Evolutionary conservation across 2,329 filamentous ascomycete species (phyloP).

Genomic region (Xylariaceae sp.): DNA sequence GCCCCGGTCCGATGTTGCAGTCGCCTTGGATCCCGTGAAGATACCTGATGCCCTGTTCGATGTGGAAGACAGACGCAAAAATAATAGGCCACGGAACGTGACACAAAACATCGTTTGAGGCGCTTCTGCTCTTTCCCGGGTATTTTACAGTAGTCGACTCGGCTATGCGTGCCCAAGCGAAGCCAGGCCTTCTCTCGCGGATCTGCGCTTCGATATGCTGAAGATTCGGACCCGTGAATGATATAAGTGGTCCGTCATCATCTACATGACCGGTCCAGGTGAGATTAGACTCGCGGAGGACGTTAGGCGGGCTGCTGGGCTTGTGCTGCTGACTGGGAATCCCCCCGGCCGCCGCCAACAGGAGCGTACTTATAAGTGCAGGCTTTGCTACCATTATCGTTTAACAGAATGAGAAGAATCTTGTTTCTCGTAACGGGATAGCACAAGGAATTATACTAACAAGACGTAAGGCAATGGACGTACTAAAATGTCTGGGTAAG

Average conservation of each 20-base stretch:
- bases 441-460: too few relatives aligned
- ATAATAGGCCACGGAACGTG: constrained; percentile 11
- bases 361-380: neutral
- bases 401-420: neutral
- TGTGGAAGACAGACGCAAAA: constrained; percentile 27
- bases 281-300: constrained; percentile 1
- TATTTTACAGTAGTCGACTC: neutral
- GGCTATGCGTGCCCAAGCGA: constrained; percentile 14
- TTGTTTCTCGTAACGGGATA: too few relatives aligned
- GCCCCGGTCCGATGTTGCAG: constrained; percentile 25
- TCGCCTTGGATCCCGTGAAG: constrained; percentile 20
- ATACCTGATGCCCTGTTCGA: constrained; percentile 21
- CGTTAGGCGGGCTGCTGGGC: neutral
- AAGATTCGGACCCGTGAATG: constrained; percentile 16
- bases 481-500: too few relatives aligned
- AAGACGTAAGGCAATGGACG: too few relatives aligned
- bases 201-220: constrained; percentile 25
- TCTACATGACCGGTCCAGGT: constrained; percentile 21
- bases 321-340: neutral
- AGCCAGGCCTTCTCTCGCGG: constrained; percentile 7
- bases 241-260: neutral
- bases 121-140: neutral
- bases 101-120: constrained; percentile 13
- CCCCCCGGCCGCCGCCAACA: neutral
- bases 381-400: constrained; percentile 1